Evolutionary conservation across 75 land plant species (phyloP), one percentile per base, ranked within the genome.

Genomic region (Cunninghamia lanceolata): DNA sequence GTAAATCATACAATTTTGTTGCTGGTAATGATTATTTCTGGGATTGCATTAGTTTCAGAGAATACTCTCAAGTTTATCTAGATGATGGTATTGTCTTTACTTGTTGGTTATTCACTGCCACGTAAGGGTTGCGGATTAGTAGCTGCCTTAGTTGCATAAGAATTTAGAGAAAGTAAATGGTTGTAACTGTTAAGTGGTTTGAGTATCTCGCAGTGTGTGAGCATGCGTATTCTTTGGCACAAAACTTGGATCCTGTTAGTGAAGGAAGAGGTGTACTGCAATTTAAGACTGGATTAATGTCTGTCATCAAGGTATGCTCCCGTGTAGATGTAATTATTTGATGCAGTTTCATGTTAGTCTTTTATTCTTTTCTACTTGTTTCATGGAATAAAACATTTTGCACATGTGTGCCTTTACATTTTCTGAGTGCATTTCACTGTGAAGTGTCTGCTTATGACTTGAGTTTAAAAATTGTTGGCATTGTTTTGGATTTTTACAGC

Each of bases 181-280:
- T 45, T 80, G 32, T 80, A 80, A 45, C 6, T 80, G 82, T 47
- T 45, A 80, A 45, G 30, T 80, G 82, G 52, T 80, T 80, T 80
- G 45, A 80, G 34, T 80, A 45, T 45, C 83, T 35, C 66, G 85
- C 92, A 98, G 99, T 98, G 68, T 98, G 99, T 86, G 99, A 98
- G 88, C 94, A 98, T 94, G 99, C 97, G 21, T 98, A 96, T 87
- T 92, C 95, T 56, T 46, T 95, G 90, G 94, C 99, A 36, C 99
- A 98, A 89, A 90, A 92, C 84, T 85, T 98, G 93, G 99, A 98
- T 83, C 99, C 99, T 30, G 91, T 94, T 85, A 95, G 99, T 86
- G 99, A 94, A 84, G 99, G 99, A 68, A 92, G 99, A 84, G 99
- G 99, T 63, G 99, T 98, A 35, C 84, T 98, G 54, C 99, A 96